Conservation (phyloP, 768 basidiomycete genomes). For the Macrocybe gigantea region DNA sequence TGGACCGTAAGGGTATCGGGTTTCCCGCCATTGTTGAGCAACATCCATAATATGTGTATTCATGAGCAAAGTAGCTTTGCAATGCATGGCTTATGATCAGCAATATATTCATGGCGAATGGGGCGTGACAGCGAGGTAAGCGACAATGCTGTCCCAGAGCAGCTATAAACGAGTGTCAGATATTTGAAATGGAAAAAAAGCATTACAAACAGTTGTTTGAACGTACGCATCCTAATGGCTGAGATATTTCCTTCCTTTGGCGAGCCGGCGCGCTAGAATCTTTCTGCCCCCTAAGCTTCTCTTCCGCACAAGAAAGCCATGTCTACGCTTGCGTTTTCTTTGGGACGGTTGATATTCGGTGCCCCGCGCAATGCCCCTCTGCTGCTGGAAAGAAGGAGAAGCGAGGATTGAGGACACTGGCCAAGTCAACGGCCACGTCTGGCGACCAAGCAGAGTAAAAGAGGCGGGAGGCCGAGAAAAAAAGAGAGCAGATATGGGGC, state of each 20-base stretch:
- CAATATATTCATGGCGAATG: not conserved
- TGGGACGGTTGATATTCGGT: conserved; percentile 98
- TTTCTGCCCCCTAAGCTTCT: conserved; percentile 64
- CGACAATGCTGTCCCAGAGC: too few relatives aligned
- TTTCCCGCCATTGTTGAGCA: conserved; percentile 10
- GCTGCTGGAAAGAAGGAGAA: conserved; percentile 33
- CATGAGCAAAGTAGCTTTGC: conserved; percentile 8
- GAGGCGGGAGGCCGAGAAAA: conserved; percentile 17
- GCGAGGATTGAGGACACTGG: conserved; percentile 29
- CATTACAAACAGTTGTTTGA: not conserved
- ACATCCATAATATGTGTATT: conserved; percentile 13
- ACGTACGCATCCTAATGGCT: conserved; percentile 48
- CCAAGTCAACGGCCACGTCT: conserved; percentile 11
- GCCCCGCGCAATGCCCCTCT: conserved; percentile 66
- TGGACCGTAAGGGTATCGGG: conserved; percentile 5
- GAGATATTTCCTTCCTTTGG: conserved; percentile 75
- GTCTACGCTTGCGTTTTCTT: conserved; percentile 86
- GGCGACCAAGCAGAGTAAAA: conserved; percentile 3
- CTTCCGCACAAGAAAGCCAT: conserved; percentile 83
- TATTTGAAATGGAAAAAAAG: not conserved
- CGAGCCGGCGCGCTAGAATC: conserved; percentile 61
- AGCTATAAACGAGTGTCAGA: too few relatives aligned
- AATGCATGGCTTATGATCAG: not conserved
- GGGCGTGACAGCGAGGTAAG: not conserved
- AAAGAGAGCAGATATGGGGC: conserved; percentile 3